phyloP scores from a whole-genome alignment of 768 basidiomycete genomes.

The Hortiboletus flavorubellus region DNA sequence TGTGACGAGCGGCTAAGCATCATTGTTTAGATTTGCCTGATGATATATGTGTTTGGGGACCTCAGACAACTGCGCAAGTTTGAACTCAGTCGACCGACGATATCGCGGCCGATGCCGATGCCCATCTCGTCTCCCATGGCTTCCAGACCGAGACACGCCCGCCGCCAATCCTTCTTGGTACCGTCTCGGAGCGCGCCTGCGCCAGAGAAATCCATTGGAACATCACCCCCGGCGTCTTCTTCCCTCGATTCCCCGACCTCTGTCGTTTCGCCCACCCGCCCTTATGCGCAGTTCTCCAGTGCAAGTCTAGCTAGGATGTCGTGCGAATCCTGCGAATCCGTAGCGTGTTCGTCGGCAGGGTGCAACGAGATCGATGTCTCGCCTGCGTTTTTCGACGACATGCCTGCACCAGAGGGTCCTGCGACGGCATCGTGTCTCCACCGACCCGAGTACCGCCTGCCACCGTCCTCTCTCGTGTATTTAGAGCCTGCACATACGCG shows the following conservation, averaged over 20 bases:
- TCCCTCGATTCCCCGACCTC: slow-evolving; percentile 16
- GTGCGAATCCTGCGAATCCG: slow-evolving; percentile 21
- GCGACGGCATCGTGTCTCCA: slow-evolving; percentile 39
- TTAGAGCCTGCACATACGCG: slow-evolving; percentile 17
- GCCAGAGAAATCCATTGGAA: slow-evolving; percentile 1
- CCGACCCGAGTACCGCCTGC: slow-evolving; percentile 25
- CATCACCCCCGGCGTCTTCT: background rate
- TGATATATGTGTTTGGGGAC: slow-evolving; percentile 79
- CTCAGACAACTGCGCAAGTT: slow-evolving; percentile 74
- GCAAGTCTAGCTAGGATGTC: slow-evolving; percentile 2
- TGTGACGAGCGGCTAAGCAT: background rate
- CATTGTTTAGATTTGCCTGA: slow-evolving; percentile 50
- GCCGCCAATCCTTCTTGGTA: background rate
- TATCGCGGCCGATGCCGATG: slow-evolving; percentile 42
- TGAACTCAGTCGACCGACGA: slow-evolving; percentile 67
- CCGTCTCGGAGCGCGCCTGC: slow-evolving; percentile 4
- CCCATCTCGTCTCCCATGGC: slow-evolving; percentile 17
- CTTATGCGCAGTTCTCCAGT: slow-evolving; percentile 8
- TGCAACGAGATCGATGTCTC: slow-evolving; percentile 36
- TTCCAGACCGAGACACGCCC: background rate
- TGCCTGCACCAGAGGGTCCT: slow-evolving; percentile 44
- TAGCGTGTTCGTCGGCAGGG: slow-evolving; percentile 10
- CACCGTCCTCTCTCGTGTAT: slow-evolving; percentile 19
- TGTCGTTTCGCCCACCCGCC: background rate
- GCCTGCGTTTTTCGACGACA: slow-evolving; percentile 42